These are phyloP conservation scores for Dinochytrium kinnereticum DNA, from an alignment of 371 early-diverging fungal species.

Conservation along the genomic window DNA sequence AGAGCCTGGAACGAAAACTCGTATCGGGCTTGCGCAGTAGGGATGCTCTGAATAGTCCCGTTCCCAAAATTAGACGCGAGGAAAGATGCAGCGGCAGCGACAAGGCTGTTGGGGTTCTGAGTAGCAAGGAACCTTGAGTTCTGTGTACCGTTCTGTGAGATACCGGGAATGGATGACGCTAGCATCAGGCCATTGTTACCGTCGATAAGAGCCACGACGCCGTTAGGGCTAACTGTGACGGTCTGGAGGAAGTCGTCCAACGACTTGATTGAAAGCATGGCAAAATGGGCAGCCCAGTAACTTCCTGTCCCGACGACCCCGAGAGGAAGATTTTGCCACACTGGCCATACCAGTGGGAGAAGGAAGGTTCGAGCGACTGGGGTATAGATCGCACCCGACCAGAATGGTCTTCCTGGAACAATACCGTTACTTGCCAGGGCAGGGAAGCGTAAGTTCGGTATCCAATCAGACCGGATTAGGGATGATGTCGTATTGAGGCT, in stretches of 20 bases:
- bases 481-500: not conserved
- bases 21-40: not conserved
- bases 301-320: not conserved
- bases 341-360: not conserved
- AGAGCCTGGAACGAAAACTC: not conserved
- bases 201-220: slow-evolving; percentile 12
- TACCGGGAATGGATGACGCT: not conserved
- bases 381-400: not conserved
- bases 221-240: not conserved
- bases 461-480: not conserved
- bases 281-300: not conserved
- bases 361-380: not conserved
- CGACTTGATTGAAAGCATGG: slow-evolving; percentile 4
- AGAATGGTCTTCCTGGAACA: slow-evolving; percentile 2
- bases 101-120: slow-evolving; percentile 21
- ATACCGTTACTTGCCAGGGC: not conserved
- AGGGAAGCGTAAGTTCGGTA: not conserved
- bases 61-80: slow-evolving; percentile 9
- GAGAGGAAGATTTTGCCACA: not conserved
- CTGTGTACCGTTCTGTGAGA: slow-evolving; percentile 11
- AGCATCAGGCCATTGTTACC: slow-evolving; percentile 19
- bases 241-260: slow-evolving; percentile 14
- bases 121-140: slow-evolving; percentile 8
- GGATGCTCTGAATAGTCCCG: slow-evolving; percentile 11
- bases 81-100: slow-evolving; percentile 9